Base-by-base conservation (phyloP, 306 rosid genomes). In the Gastrolobium villosum region DNA sequence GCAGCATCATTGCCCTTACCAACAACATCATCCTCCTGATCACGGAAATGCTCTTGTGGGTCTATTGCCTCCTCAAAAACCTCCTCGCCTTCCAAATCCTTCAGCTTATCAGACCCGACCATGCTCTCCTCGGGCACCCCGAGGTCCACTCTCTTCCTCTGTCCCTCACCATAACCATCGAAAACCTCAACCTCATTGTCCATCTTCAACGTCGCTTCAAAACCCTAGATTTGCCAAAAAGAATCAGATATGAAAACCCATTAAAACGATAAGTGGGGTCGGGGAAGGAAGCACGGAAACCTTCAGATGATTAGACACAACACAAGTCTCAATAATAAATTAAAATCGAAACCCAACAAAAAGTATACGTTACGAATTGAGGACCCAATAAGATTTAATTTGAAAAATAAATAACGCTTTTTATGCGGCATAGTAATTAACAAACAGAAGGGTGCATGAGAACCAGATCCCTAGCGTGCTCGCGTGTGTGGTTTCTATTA, bases 51-150 rank as follows among this genome's bases (percentile, higher is more conserved):
- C 31, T 83, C 88, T 49, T 49, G 76, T 5, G 65, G 40, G 39
- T 69, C 85, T 15, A 77, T 31, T 5, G 90, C 89, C 85, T 88
- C 90, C 84, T 84, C 87, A 3, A 83, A 83, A 82, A 79, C 87
- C 41, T 86, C 97, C 11, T 71, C 88, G 52, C 32, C 83, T 10
- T 59, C 70, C 49, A 69, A 65, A 66, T 77, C 91, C 79, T 82
- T 81, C 70, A 57, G 32, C 31, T 84, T 88, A 13, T 68, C 85
- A 74, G 86, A 79, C 57, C 64, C 90, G 65, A 20, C 15, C 10
- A 57, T 45, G 39, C 67, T 54, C 64, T 67, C 88, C 72, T 48
- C 77, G 9, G 85, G 53, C 72, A 77, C 79, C 78, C 66, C 86
- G 53, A 14, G 76, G 10, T 35, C 86, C 75, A 44, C 79, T 68